These are phyloP conservation scores for Phalaenopsis equestris DNA, from an alignment of 106 monocot species.

Conservation along the genomic window DNA sequence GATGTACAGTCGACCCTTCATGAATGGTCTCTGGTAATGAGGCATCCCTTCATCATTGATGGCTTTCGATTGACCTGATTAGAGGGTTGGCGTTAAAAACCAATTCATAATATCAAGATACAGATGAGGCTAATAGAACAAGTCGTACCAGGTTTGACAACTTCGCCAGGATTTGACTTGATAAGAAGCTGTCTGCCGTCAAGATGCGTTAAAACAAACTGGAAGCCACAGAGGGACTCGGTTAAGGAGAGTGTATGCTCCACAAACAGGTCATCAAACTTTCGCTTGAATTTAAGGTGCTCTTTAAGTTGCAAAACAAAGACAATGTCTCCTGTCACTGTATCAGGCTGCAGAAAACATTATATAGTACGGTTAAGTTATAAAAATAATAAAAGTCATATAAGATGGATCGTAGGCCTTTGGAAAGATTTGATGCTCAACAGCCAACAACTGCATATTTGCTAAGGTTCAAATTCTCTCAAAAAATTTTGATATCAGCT, in stretches of 20 bases:
- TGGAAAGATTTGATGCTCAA: not conserved
- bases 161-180: conserved; percentile 44
- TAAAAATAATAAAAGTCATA: no score
- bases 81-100: not conserved
- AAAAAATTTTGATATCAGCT: no score
- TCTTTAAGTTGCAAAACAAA: conserved; percentile 81
- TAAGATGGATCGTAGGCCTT: not conserved
- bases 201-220: conserved; percentile 51
- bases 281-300: conserved; percentile 52
- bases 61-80: conserved; percentile 33
- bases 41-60: conserved; percentile 16
- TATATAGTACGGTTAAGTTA: not conserved
- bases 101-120: not conserved
- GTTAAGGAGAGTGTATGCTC: conserved; percentile 46
- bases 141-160: conserved; percentile 39
- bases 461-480: not conserved
- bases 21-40: conserved; percentile 32
- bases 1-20: conserved; percentile 43
- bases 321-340: conserved; percentile 59
- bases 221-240: conserved; percentile 64
- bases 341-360: conserved; percentile 61
- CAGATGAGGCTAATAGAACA: not conserved
- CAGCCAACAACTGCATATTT: not conserved
- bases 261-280: conserved; percentile 45
- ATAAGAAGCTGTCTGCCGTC: conserved; percentile 63